phyloP scores from a whole-genome alignment of 1,139 yeast genomes.

The Blastobotrys buckinghamii region DNA sequence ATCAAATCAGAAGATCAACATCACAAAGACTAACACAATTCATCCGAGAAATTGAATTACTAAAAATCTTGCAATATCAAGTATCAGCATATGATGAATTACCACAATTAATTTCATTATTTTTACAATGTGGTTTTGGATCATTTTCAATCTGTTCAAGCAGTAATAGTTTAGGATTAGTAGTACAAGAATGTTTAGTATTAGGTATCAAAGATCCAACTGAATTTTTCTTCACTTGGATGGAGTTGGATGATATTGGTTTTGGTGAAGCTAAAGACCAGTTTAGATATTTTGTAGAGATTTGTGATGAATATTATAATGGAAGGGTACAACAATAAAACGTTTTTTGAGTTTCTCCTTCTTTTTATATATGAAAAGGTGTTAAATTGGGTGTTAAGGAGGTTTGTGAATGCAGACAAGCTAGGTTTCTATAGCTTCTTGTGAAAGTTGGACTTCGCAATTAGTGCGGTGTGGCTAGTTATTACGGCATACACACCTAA shows the following conservation, averaged over 20 bases:
- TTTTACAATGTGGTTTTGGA: constrained; percentile 2
- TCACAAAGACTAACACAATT: constrained; percentile 2
- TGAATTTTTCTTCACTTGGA: not conserved
- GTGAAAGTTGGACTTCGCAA: too few species aligned
- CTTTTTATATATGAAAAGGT: too few species aligned
- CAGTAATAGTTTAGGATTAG: not conserved
- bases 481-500: too few species aligned
- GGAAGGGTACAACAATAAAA: too few species aligned
- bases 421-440: too few species aligned
- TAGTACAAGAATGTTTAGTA: not conserved
- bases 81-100: not conserved
- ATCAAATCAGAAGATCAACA: constrained; percentile 1
- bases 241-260: not conserved
- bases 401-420: too few species aligned
- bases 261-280: constrained; percentile 4
- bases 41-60: constrained; percentile 1
- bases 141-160: not conserved
- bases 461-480: too few species aligned
- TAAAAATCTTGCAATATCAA: not conserved
- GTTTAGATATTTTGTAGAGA: not conserved
- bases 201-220: not conserved
- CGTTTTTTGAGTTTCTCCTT: too few species aligned
- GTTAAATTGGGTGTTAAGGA: too few species aligned
- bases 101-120: not conserved
- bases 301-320: not conserved